Evolutionary conservation across 495 filamentous ascomycete species (phyloP).

Genomic region (Cladorrhinum samala): DNA sequence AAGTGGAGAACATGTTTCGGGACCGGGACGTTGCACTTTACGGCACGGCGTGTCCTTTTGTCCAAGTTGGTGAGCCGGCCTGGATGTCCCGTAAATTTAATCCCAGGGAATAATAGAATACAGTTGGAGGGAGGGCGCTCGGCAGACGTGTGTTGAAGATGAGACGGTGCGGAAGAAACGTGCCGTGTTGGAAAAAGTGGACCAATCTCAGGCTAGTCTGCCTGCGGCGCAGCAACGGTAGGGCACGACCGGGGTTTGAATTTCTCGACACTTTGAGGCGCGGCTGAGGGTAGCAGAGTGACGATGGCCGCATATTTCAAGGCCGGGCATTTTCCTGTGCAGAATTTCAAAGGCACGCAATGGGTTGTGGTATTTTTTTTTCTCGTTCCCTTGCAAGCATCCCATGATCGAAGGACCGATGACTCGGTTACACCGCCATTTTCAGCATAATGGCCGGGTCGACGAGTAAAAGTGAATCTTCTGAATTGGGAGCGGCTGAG

Average conservation of each 20-base stretch:
- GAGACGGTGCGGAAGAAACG: too few relatives aligned
- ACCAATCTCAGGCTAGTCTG: too few relatives aligned
- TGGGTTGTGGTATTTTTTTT: neutral
- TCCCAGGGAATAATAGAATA: too few relatives aligned
- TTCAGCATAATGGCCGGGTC: neutral
- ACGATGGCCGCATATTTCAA: neutral
- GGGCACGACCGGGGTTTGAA: too few relatives aligned
- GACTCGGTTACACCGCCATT: neutral
- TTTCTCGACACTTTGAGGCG: too few relatives aligned
- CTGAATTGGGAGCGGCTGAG: constrained; percentile 1
- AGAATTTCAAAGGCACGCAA: neutral
- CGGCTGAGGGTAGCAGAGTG: neutral
- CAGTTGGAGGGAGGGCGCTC: neutral
- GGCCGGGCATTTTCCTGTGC: neutral
- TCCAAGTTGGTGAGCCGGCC: neutral
- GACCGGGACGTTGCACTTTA: neutral
- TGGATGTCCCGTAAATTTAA: neutral
- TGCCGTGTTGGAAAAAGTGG: neutral
- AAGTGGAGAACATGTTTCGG: neutral
- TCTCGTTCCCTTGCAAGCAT: neutral
- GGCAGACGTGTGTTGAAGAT: neutral
- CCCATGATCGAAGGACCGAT: neutral
- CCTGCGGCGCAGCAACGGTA: neutral
- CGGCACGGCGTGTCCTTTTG: neutral
- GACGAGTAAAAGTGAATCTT: constrained; percentile 5